Evolutionary conservation across 2,329 filamentous ascomycete genomes (phyloP), one percentile per base, ranked within the genome.

Genomic region (Aspergillus floridensis): DNA sequence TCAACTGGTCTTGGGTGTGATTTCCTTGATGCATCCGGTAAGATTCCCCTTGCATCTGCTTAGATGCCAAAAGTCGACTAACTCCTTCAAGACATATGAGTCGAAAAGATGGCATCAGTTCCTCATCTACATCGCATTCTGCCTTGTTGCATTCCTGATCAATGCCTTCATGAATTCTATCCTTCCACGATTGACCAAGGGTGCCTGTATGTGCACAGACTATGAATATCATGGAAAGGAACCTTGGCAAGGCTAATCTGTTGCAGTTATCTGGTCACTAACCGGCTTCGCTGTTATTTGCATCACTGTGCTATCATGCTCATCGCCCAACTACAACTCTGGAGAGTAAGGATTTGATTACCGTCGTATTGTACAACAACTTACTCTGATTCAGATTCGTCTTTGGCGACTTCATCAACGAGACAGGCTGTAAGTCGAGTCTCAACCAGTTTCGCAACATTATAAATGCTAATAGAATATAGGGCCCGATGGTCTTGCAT

Each of bases 101-200:
- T 60, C 83, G 2, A 73, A 88, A 68, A 68, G 84, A 3, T 91
- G 88, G 86, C 88, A 92, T 66, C 86, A 90, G 64, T 91, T 91
- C 72, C 77, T 91, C 29, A 87, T 91, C 51, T 91, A 91, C 72
- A 81, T 89, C 49, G 87, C 74, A 6, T 88, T 86, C 69, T 87
- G 85, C 5, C 59, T 86, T 22, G 73, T 83, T 16, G 86, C 86
- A 3, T 84, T 90, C 59, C 58, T 84, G 51, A 77, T 90, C 72
- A 91, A 91, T 63, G 83, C 85, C 1, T 88, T 90, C 64, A 77
- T 82, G 69, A 88, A 85, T 65, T 76, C 79, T 3, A 67, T 86
- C 3, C 78, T 92, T 3, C 88, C 88, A 0, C 79, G 82, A 12
- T 79, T 91, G 65, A 91, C 87, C 69, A 86, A 89, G 70, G 81